Evolutionary conservation across 192 early-diverging fungal genomes (phyloP).

Genomic region (Coemansia sp.): DNA sequence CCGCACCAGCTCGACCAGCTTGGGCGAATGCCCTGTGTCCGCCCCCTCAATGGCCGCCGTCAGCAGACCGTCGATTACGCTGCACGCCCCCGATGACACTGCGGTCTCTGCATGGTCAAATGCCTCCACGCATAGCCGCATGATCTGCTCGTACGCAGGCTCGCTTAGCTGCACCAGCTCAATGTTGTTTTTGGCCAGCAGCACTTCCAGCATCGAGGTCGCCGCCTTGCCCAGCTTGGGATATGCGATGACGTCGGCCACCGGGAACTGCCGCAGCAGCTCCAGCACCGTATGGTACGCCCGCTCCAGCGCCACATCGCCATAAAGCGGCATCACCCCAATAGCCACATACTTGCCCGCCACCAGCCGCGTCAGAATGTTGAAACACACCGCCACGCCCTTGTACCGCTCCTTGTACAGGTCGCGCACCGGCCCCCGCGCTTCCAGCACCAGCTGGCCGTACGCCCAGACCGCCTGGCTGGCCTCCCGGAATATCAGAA

Average conservation of each 20-base stretch:
- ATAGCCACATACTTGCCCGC: slow-evolving; percentile 85
- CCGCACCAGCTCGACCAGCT: slow-evolving; percentile 24
- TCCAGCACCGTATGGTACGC: slow-evolving; percentile 64
- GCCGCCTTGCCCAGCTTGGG: slow-evolving; percentile 56
- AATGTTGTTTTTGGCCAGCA: slow-evolving; percentile 65
- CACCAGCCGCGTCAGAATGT: slow-evolving; percentile 64
- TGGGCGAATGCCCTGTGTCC: slow-evolving; percentile 19
- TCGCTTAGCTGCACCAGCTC: slow-evolving; percentile 58
- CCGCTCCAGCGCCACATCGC: slow-evolving; percentile 71
- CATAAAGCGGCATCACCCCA: slow-evolving; percentile 87
- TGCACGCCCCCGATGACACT: slow-evolving; percentile 63
- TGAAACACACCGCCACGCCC: slow-evolving; percentile 74
- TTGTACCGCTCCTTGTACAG: slow-evolving; percentile 65
- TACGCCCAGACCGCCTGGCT: slow-evolving; percentile 64
- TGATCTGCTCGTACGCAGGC: slow-evolving; percentile 64
- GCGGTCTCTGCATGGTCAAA: slow-evolving; percentile 59
- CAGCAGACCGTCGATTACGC: slow-evolving; percentile 68
- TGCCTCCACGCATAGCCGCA: slow-evolving; percentile 72
- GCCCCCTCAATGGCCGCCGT: slow-evolving; percentile 62
- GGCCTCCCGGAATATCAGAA: slow-evolving; percentile 85
- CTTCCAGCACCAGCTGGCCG: slow-evolving; percentile 41
- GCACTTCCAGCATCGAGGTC: slow-evolving; percentile 67
- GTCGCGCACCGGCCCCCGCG: slow-evolving; percentile 27
- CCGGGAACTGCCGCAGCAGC: slow-evolving; percentile 69
- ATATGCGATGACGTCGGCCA: slow-evolving; percentile 70